Percentiles rank a stretch among this genome's conserved stretches.
Evolutionary conservation across 192 early-diverging fungal species (phyloP).

Genomic region (Phycomyces nitens): DNA sequence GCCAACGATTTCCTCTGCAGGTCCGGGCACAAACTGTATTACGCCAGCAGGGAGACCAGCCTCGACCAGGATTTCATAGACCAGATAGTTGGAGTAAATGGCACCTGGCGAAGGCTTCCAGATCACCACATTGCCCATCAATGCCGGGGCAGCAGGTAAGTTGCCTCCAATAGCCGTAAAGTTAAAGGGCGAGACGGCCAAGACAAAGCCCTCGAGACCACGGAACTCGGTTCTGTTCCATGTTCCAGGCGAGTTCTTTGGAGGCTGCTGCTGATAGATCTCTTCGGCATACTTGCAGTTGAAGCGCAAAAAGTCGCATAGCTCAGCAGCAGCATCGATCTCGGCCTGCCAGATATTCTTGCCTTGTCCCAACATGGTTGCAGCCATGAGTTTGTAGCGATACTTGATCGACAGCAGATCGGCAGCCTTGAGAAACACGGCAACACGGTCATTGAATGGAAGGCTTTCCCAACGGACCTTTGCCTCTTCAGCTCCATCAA

Average conservation of each 20-base stretch:
- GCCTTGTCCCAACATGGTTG: conserved; percentile 97
- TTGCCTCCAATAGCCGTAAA: conserved; percentile 99
- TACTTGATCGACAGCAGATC: conserved; percentile 89
- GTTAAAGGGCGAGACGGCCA: conserved; percentile 98
- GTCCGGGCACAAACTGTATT: conserved; percentile 95
- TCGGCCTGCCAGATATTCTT: conserved; percentile 99
- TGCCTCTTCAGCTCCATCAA: conserved; percentile 79
- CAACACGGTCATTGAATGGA: conserved; percentile 90
- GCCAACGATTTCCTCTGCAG: conserved; percentile 76
- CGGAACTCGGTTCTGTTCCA: conserved; percentile 98
- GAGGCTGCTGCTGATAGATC: conserved; percentile 90
- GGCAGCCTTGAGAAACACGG: conserved; percentile 97
- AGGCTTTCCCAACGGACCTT: conserved; percentile 89
- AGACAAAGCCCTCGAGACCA: conserved; percentile 95
- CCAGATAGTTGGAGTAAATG: conserved; percentile 86
- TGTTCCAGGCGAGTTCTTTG: conserved; percentile 72
- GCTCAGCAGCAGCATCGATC: conserved; percentile 96
- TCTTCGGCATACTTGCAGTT: conserved; percentile 92
- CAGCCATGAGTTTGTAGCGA: conserved; percentile 77
- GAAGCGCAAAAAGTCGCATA: conserved; percentile 93
- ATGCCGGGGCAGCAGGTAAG: conserved; percentile 84
- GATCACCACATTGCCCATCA: conserved; percentile 97
- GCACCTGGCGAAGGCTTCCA: conserved; percentile 95
- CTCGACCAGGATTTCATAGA: conserved; percentile 87
- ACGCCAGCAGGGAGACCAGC: conserved; percentile 96